Conservation (phyloP, 2,329 filamentous ascomycete genomes). For the Trichoderma atroviride region DNA sequence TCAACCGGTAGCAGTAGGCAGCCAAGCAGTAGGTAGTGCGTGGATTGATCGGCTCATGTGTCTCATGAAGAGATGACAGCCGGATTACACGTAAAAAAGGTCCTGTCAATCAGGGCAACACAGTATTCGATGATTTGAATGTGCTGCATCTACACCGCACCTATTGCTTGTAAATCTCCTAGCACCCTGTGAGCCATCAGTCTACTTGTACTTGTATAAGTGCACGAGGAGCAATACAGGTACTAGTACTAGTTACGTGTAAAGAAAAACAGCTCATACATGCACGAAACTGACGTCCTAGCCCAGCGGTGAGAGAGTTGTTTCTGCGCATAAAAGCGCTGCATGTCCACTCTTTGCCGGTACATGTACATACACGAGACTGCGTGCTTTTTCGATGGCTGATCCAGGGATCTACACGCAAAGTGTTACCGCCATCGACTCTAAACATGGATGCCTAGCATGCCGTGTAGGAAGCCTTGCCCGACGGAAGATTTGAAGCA, state of each 20-base stretch:
- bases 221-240: neutral
- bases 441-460: neutral
- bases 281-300: neutral
- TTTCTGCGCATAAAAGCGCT: conserved; percentile 6
- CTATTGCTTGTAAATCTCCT: neutral
- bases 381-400: neutral
- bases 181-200: neutral
- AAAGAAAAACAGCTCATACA: neutral
- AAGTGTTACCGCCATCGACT: neutral
- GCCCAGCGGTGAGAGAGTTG: conserved; percentile 14
- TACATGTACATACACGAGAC: neutral
- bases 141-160: neutral
- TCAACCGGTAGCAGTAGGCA: neutral
- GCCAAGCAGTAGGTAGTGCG: neutral
- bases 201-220: neutral
- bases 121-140: neutral
- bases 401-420: neutral
- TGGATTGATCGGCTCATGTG: neutral
- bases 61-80: neutral
- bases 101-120: neutral
- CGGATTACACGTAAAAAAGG: neutral
- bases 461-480: neutral
- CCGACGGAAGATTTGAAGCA: neutral
- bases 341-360: conserved; percentile 8
- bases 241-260: neutral